These are phyloP conservation scores for Medicago arabica DNA, from an alignment of 306 rosid genomes.

Conservation along the genomic window DNA sequence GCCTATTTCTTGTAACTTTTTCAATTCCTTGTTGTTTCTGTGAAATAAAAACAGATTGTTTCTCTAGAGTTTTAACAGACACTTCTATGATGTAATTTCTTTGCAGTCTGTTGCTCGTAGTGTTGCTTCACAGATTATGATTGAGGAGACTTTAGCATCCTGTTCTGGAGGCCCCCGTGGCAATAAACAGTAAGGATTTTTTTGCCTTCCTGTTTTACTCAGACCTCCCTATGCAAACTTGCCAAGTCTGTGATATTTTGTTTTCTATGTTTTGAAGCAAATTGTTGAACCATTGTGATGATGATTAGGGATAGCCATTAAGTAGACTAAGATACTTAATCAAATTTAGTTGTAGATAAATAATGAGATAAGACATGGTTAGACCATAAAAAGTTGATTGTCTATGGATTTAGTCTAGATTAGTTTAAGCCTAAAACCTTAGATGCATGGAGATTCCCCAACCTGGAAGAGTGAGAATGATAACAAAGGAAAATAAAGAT, in stretches of 20 bases:
- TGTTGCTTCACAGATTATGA: slow-evolving; percentile 66
- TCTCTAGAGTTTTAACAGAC: slow-evolving; percentile 20
- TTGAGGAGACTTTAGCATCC: slow-evolving; percentile 77
- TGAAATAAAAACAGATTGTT: slow-evolving; percentile 17
- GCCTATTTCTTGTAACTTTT: slow-evolving; percentile 20
- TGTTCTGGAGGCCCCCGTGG: slow-evolving; percentile 86
- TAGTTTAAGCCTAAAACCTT: slow-evolving; percentile 26
- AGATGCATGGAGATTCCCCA: slow-evolving; percentile 12
- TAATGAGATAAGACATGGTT: slow-evolving; percentile 7
- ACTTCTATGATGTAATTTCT: slow-evolving; percentile 23
- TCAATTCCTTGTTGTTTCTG: slow-evolving; percentile 17
- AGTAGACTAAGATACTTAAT: slow-evolving; percentile 25
- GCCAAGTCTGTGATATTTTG: slow-evolving; percentile 23
- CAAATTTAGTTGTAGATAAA: slow-evolving; percentile 21
- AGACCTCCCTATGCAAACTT: slow-evolving; percentile 29
- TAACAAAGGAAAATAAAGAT: slow-evolving; percentile 15
- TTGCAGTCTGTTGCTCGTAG: slow-evolving; percentile 68
- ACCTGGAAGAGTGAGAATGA: slow-evolving; percentile 7
- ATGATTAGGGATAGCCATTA: background rate
- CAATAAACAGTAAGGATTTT: slow-evolving; percentile 75
- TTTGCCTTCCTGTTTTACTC: slow-evolving; percentile 6
- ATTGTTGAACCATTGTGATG: slow-evolving; percentile 1
- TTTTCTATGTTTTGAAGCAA: slow-evolving; percentile 14
- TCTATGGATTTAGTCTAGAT: slow-evolving; percentile 14
- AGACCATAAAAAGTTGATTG: slow-evolving; percentile 13